Evolutionary conservation across 208 protist species (phyloP), one percentile per base, ranked within the genome.

Genomic region (Porcisia deanei): DNA sequence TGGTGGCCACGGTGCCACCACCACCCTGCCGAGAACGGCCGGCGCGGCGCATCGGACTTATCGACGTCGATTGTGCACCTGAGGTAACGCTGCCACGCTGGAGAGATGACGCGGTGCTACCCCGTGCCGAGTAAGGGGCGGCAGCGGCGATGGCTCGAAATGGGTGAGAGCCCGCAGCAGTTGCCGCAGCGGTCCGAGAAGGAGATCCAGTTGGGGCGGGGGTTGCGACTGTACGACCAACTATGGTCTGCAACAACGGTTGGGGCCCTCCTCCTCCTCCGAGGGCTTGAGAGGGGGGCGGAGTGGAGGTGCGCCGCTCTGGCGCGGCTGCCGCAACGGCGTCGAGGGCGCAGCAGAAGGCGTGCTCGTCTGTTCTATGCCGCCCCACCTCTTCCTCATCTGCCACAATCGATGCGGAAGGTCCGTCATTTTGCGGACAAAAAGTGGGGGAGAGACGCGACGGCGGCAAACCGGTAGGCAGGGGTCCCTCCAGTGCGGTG

Each of bases 401-500:
- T 52, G 43, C 2, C 54, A 53, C 41, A 18, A 25, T 41, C 8
- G 47, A 20, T 20, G 22, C 34, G 20, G 74, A 25, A 41, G 69
- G 20, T 22, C 20, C 41, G 63, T 49, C 63, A 43, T 30, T 67
- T n/a, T 47, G 41, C 63, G 14, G 41, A 49, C 41, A 52, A 18
- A 2, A 47, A 8, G 63, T 37, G 22, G 39, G 63, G 2, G 63
- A 30, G 16, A 68, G 45, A 64, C 20, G 67, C 30, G 30, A 20
- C 60, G 59, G 63, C 60, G 55, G 68, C 57, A 67, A 43, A 49
- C 71, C 22, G 65, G 68, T 39, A 64, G 70, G 77, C 6, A 76
- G 65, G 25, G 82, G 70, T 30, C 70, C 68, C 55, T 87, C 78
- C 52, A 88, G 49, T 52, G 80, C 47, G 52, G 64, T 66, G 47